Evolutionary conservation across 2,329 filamentous ascomycete species (phyloP).

Genomic region (Leptodontidium sp.): DNA sequence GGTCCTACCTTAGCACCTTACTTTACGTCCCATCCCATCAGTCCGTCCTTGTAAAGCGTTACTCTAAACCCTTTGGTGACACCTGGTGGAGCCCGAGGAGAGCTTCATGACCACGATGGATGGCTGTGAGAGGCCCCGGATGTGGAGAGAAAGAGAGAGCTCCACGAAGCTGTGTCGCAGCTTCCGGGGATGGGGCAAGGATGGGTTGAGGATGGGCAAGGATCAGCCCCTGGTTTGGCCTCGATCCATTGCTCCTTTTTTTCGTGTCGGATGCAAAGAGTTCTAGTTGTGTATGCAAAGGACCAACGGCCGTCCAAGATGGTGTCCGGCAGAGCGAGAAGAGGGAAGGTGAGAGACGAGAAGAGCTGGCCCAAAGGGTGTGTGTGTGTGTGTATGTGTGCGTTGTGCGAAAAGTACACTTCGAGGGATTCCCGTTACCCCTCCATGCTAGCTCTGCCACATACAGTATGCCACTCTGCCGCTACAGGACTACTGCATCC

Average conservation of each 20-base stretch:
- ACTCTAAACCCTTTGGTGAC: constrained; percentile 16
- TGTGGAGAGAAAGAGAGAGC: background rate
- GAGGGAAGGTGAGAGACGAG: background rate
- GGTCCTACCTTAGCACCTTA: background rate
- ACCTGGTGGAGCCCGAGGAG: constrained; percentile 4
- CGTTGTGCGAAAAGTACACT: no score
- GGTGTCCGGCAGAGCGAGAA: constrained; percentile 9
- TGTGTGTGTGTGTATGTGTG: no score
- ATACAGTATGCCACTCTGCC: background rate
- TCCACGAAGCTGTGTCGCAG: constrained; percentile 10
- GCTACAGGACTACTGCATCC: background rate
- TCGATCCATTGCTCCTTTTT: background rate
- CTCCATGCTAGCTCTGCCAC: background rate
- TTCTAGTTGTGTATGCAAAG: constrained; percentile 4
- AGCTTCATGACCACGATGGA: constrained; percentile 5
- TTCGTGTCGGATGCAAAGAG: background rate
- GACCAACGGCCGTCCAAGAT: constrained; percentile 13
- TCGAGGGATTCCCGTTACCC: background rate
- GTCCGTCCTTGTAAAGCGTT: background rate
- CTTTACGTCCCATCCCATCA: no score
- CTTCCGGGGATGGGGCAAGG: background rate
- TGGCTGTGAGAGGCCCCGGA: constrained; percentile 9
- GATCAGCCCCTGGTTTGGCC: background rate
- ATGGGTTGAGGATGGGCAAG: background rate
- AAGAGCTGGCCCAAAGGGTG: no score